Evolutionary conservation across 2,329 filamentous ascomycete species (phyloP).

Genomic region (Penicillium psychrosexuale): DNA sequence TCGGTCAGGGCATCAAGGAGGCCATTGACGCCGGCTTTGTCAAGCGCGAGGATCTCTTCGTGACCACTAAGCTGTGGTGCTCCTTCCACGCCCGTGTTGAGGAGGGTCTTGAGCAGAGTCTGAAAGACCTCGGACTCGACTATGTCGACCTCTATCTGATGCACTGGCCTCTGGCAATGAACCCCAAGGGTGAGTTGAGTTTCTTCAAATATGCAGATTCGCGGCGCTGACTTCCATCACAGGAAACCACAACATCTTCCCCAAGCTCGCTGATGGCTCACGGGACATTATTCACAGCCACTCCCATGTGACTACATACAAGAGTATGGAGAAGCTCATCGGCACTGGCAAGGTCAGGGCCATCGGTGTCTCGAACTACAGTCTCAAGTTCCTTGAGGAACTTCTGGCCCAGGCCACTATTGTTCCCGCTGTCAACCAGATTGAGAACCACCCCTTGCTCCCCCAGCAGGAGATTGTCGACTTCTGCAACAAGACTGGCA

Average conservation of each 20-base stretch:
- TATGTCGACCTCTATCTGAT: conserved; percentile 80
- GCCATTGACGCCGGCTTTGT: conserved; percentile 66
- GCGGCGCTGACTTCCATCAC: background rate
- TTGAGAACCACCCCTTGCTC: conserved; percentile 73
- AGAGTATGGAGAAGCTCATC: conserved; percentile 62
- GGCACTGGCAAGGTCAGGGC: conserved; percentile 53
- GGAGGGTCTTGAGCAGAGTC: conserved; percentile 67
- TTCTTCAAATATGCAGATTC: background rate
- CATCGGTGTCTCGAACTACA: conserved; percentile 62
- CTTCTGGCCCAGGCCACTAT: conserved; percentile 58
- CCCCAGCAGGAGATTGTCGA: conserved; percentile 54
- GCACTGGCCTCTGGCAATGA: conserved; percentile 79
- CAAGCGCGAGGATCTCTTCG: conserved; percentile 75
- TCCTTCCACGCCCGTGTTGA: conserved; percentile 71
- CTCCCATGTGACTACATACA: conserved; percentile 74
- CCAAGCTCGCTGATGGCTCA: conserved; percentile 68
- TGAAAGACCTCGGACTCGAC: conserved; percentile 70
- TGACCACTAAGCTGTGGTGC: conserved; percentile 83
- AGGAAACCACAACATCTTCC: conserved; percentile 54
- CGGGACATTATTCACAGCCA: conserved; percentile 68
- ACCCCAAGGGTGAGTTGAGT: conserved; percentile 59
- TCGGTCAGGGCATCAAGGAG: conserved; percentile 72
- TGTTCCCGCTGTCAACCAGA: conserved; percentile 71
- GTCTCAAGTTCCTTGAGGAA: conserved; percentile 52
- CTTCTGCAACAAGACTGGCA: conserved; percentile 51